Base-by-base conservation (phyloP, 139 green algal species). In the Coelastrella sp. region DNA sequence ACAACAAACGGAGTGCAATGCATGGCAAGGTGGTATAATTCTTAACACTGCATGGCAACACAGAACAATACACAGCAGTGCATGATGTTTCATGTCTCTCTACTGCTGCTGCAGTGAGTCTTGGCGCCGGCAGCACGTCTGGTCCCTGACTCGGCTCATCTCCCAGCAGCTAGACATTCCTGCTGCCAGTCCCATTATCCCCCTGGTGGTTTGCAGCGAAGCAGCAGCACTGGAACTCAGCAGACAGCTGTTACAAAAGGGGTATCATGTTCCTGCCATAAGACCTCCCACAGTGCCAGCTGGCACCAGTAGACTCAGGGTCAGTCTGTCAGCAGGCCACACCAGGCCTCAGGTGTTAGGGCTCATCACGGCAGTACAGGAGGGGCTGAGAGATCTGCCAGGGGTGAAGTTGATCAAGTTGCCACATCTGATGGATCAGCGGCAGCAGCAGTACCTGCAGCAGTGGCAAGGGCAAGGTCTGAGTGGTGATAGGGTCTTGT, bases 181-280 rank as follows among this genome's bases (percentile, higher is more conserved):
- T 0, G 92, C 92, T 2, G 77, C 88, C 60, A 96, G 90, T 85
- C 96, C 95, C 19, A 94, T 99, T 62, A 83, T 98, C 43, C 96
- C 96, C 2, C 78, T 99, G 23, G 89, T 99, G 4, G 57, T 99
- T 0, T 95, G 96, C 21, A 48, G 66, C 4, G 95, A 98, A 79
- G 76, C 87, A 23, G 67, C 83, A 2, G 89, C 96, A 8, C 60
- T 98, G 85, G 50, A 77, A 0, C 83, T 92, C 5, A 90, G 76
- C 79, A 72, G 45, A 23, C 25, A 38, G 23, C 91, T 98, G 45
- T 90, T 98, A 32, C 35, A 41, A 19, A 32, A 6, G 5, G 94
- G 95, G 48, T 94, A 98, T 62, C 92, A 99, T 79, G 95, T 98
- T 64, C 94, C 96, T 0, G 96, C 95, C 40, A 99, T 99, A 57